Evolutionary conservation across 805 yeast genomes (phyloP).

Genomic region (Wickerhamomyces sydowiorum): DNA sequence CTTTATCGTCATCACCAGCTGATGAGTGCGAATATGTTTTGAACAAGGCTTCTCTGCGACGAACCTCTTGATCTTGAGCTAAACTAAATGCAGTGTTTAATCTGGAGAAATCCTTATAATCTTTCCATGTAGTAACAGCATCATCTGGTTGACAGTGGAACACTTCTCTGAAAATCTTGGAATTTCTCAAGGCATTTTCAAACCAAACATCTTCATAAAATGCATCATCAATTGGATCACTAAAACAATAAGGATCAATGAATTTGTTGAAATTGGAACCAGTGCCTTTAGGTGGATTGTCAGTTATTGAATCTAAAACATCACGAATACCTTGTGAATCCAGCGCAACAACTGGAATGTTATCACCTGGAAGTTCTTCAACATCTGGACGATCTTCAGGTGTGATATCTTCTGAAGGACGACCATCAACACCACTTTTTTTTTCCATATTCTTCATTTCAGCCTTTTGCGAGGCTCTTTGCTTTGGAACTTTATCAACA

Average conservation of each 20-base stretch:
- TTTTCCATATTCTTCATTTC: background rate
- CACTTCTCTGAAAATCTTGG: constrained; percentile 72
- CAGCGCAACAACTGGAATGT: constrained; percentile 37
- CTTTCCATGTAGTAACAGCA: constrained; percentile 83
- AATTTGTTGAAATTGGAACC: constrained; percentile 32
- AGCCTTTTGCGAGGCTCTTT: background rate
- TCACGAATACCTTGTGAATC: constrained; percentile 37
- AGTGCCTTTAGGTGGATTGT: constrained; percentile 26
- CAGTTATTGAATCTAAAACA: constrained; percentile 31
- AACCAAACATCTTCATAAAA: constrained; percentile 87
- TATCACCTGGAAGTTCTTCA: constrained; percentile 20
- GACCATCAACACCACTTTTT: background rate
- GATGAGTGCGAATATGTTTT: constrained; percentile 3
- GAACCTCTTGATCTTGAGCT: constrained; percentile 25
- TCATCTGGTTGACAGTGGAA: constrained; percentile 97
- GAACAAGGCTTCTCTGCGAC: constrained; percentile 5
- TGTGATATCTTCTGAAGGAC: background rate
- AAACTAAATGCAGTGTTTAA: constrained; percentile 50
- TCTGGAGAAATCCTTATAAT: constrained; percentile 67
- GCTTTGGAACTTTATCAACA: constrained; percentile 1
- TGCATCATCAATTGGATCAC: constrained; percentile 77
- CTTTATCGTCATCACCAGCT: constrained; percentile 1
- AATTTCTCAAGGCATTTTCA: constrained; percentile 77
- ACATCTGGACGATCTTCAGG: constrained; percentile 8
- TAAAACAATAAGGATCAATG: constrained; percentile 84